Conservation (phyloP, 2,329 filamentous ascomycete genomes). For the Teratosphaeria zuluensis region DNA sequence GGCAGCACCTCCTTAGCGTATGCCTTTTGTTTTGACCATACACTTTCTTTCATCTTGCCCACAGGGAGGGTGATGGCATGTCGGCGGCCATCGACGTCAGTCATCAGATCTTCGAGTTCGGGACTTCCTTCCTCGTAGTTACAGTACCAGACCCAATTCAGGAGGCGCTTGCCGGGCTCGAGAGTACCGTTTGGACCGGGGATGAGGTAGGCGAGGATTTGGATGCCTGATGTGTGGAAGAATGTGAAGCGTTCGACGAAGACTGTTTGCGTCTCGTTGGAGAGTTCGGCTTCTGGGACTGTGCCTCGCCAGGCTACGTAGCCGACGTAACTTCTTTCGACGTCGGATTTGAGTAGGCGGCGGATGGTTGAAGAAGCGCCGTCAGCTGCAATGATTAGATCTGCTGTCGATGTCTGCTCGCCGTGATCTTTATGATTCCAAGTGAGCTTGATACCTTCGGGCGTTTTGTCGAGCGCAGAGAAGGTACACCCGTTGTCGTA, state of each 20-base stretch:
- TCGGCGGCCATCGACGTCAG: slow-evolving; percentile 30
- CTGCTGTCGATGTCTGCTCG: slow-evolving; percentile 15
- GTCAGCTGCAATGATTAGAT: slow-evolving; percentile 37
- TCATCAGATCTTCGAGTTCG: slow-evolving; percentile 35
- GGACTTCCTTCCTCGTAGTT: slow-evolving; percentile 31
- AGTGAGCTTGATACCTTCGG: slow-evolving; percentile 14
- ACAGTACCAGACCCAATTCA: slow-evolving; percentile 42
- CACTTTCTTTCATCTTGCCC: slow-evolving; percentile 28
- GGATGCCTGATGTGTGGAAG: slow-evolving; percentile 28
- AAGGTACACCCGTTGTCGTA: slow-evolving; percentile 24
- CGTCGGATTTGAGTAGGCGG: slow-evolving; percentile 15
- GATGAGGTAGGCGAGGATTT: slow-evolving; percentile 37
- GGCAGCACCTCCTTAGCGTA: slow-evolving; percentile 26
- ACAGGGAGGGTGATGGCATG: slow-evolving; percentile 37
- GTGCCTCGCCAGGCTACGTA: slow-evolving; percentile 26
- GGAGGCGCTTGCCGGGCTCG: slow-evolving; percentile 30
- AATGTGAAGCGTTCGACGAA: slow-evolving; percentile 34
- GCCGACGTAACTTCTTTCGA: slow-evolving; percentile 22
- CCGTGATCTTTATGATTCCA: slow-evolving; percentile 17
- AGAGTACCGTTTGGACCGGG: slow-evolving; percentile 33
- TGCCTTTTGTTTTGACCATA: slow-evolving; percentile 31
- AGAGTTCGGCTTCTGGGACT: slow-evolving; percentile 25
- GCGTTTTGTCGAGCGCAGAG: slow-evolving; percentile 14
- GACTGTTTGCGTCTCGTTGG: slow-evolving; percentile 19
- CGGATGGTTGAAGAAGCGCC: slow-evolving; percentile 26